A percentile compares a stretch with the other conserved stretches of the same genome.
These are phyloP conservation scores for Neonectria neomacrospora DNA, from an alignment of 2,329 filamentous ascomycete genomes.

Conservation along the genomic window DNA sequence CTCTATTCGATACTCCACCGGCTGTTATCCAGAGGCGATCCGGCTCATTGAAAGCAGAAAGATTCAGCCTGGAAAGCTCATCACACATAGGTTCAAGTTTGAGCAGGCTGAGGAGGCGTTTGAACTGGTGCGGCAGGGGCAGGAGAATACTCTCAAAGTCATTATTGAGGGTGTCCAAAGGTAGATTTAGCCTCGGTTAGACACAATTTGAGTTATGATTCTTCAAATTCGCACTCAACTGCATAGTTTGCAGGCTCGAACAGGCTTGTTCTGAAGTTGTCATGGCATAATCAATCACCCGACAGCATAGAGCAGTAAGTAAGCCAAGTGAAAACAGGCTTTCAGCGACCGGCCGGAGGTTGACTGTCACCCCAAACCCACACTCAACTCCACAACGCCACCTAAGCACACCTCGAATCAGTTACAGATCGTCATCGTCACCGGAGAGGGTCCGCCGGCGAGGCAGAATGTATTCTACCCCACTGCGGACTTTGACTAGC, in stretches of 20 bases:
- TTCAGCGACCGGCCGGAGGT: not conserved
- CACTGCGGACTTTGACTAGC: not conserved
- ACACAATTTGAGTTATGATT: not conserved
- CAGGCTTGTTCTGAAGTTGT: no score
- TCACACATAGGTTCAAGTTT: slow-evolving; percentile 52
- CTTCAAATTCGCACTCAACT: not conserved
- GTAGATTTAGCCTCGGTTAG: slow-evolving; percentile 4
- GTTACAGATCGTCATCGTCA: not conserved
- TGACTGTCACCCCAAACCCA: slow-evolving; percentile 19
- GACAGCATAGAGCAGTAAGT: not conserved
- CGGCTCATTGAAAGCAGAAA: slow-evolving; percentile 61
- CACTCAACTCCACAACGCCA: not conserved
- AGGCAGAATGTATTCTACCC: not conserved
- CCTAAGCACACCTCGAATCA: no score
- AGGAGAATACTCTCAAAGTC: slow-evolving; percentile 40
- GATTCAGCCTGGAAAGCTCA: slow-evolving; percentile 50
- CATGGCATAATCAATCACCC: not conserved
- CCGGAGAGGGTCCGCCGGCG: slow-evolving; percentile 16
- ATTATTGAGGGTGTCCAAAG: slow-evolving; percentile 34
- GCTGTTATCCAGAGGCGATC: slow-evolving; percentile 61
- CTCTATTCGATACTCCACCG: slow-evolving; percentile 61
- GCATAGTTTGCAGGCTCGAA: not conserved
- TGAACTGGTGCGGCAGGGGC: slow-evolving; percentile 37
- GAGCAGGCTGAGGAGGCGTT: slow-evolving; percentile 61
- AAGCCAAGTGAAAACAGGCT: not conserved